Percentiles rank a stretch among this genome's conserved stretches.
Conservation (phyloP, 2,329 filamentous ascomycete species). For the Plenodomus biglobosus region DNA sequence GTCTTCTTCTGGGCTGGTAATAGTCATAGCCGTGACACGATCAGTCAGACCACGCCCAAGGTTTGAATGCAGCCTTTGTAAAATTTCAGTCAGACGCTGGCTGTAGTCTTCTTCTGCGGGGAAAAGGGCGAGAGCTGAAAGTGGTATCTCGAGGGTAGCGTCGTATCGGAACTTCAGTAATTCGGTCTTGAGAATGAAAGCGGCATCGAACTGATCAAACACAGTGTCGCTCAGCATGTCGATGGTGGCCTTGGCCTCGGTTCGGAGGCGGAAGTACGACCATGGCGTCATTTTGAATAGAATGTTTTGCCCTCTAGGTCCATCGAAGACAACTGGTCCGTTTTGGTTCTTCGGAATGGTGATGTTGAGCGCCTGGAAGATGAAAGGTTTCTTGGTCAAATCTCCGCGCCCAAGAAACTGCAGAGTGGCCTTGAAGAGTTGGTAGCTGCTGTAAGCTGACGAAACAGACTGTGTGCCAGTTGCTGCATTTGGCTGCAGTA, state of each 20-base stretch:
- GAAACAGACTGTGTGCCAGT: conserved; percentile 73
- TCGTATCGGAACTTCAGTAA: conserved; percentile 59
- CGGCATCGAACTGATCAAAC: conserved; percentile 78
- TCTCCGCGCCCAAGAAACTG: conserved; percentile 80
- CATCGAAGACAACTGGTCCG: conserved; percentile 77
- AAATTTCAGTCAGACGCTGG: conserved; percentile 43
- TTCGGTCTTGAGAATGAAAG: conserved; percentile 70
- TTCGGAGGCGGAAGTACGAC: conserved; percentile 73
- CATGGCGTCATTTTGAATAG: conserved; percentile 88
- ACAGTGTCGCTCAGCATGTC: conserved; percentile 72
- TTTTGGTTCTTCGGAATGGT: conserved; percentile 46
- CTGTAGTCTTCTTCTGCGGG: conserved; percentile 27
- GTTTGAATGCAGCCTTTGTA: conserved; percentile 62
- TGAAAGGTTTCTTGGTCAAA: conserved; percentile 66
- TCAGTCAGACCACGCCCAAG: conserved; percentile 74
- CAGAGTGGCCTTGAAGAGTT: conserved; percentile 92
- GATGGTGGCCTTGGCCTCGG: conserved; percentile 74
- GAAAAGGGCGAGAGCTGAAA: conserved; percentile 34
- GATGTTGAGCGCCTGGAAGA: conserved; percentile 47
- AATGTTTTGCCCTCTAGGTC: conserved; percentile 72
- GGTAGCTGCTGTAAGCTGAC: conserved; percentile 80
- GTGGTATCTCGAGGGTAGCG: conserved; percentile 49
- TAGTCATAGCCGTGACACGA: conserved; percentile 65
- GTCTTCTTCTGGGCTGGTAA: conserved; percentile 31
- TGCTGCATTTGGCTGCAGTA: conserved; percentile 75